Conservation (phyloP, 1,284 basidiomycete genomes). For the Volvariella volvacea region DNA sequence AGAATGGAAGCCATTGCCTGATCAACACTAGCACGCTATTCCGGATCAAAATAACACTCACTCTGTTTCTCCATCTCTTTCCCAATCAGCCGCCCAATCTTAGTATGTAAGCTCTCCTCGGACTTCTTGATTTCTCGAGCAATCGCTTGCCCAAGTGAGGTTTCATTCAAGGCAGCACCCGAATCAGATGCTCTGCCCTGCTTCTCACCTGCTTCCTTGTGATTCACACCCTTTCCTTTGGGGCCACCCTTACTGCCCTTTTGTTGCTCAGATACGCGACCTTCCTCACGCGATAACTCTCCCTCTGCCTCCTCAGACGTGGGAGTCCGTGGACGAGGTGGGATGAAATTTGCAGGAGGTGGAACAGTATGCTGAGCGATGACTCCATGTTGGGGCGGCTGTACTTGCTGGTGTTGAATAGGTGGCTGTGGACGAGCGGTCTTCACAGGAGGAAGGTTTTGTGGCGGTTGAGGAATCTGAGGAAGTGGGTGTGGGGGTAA, state of each 20-base stretch:
- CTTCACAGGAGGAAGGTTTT: slow-evolving; percentile 22
- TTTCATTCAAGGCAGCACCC: slow-evolving; percentile 41
- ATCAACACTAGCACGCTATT: background rate
- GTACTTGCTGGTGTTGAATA: slow-evolving; percentile 11
- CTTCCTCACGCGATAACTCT: slow-evolving; percentile 55
- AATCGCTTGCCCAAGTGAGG: slow-evolving; percentile 46
- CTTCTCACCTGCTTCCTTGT: slow-evolving; percentile 46
- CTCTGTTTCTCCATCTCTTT: slow-evolving; percentile 86
- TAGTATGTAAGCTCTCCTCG: slow-evolving; percentile 69
- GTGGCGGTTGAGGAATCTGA: slow-evolving; percentile 14
- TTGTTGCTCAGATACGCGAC: slow-evolving; percentile 43
- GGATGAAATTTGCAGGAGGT: slow-evolving; percentile 18
- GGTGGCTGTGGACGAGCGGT: slow-evolving; percentile 30
- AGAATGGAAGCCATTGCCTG: slow-evolving; percentile 3
- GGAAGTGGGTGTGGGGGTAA: slow-evolving; percentile 47
- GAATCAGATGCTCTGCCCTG: slow-evolving; percentile 38
- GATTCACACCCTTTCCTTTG: slow-evolving; percentile 57
- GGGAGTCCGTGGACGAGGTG: slow-evolving; percentile 52
- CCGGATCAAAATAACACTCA: slow-evolving; percentile 26
- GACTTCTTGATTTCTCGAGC: slow-evolving; percentile 72
- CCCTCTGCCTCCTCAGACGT: slow-evolving; percentile 67
- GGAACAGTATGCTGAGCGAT: slow-evolving; percentile 14
- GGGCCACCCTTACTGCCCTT: slow-evolving; percentile 30
- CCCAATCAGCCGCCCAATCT: slow-evolving; percentile 65
- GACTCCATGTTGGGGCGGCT: slow-evolving; percentile 12